Evolutionary conservation across 305 asterid species (phyloP), one percentile per base, ranked within the genome.

Genomic region (Fraxinus latifolia): DNA sequence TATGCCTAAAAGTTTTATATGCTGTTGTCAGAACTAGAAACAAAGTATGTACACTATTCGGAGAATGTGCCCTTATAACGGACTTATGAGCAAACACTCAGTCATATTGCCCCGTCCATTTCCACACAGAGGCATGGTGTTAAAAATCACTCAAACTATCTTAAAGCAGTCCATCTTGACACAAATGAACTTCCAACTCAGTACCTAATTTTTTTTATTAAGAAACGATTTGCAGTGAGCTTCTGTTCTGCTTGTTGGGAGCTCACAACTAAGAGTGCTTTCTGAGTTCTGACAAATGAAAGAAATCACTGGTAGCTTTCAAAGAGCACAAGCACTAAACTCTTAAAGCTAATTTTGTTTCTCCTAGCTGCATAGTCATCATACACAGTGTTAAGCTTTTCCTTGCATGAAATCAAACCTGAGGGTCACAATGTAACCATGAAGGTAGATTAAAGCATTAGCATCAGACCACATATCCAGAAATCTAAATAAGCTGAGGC

Each of bases 251-350:
- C 74, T 50, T 58, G 68, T 58, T 19, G 25, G 68, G 42, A 75
- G 53, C 71, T 68, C 71, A 76, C 58, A 3, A 11, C 36, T 68
- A 9, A 80, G 53, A 74, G 74, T 72, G 60, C 44, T 68, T 78
- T 44, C 82, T 39, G 29, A 47, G 76, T 78, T 44, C 82, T 39
- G 29, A 47, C 78, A 50, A 34, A 55, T 33, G 76, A 85, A 85
- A 82, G 32, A 42, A 77, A 78, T 19, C 77, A 79, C 23, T 71
- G 39, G 55, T 77, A 82, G 65, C 81, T 19, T 33, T 33, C 21
- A 62, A 25, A 53, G 60, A 17, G 34, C 36, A 73, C 29, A 19
- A 44, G 17, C n/a, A 44, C 55, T 44, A 44, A 14, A 44, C 17
- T 44, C 55, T 44, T 44, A 44, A 82, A 70, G n/a, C 17, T 70